These are phyloP conservation scores for Abrus pulchellus DNA, from an alignment of 306 rosid genomes.

Conservation along the genomic window DNA sequence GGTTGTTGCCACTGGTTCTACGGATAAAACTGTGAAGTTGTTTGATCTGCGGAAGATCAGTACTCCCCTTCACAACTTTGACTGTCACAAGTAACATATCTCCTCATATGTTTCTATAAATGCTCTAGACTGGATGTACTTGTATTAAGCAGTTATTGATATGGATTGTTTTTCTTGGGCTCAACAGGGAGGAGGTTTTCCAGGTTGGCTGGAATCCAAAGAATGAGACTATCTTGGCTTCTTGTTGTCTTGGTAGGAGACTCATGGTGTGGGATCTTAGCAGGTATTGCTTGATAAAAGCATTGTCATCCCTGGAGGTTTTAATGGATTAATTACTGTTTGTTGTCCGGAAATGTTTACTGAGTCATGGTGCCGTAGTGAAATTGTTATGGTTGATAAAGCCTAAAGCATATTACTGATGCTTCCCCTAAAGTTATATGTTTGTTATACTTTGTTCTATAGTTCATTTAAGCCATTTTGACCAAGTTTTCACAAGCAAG, in stretches of 20 bases:
- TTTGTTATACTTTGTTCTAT: neutral
- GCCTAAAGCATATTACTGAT: neutral
- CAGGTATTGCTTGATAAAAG: slow-evolving; percentile 69
- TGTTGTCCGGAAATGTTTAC: slow-evolving; percentile 22
- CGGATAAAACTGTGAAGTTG: slow-evolving; percentile 95
- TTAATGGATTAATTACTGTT: neutral
- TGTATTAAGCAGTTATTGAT: slow-evolving; percentile 32
- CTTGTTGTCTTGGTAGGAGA: slow-evolving; percentile 97
- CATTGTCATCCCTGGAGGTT: slow-evolving; percentile 19
- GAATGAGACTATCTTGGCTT: slow-evolving; percentile 94
- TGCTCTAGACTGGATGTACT: slow-evolving; percentile 17
- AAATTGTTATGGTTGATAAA: slow-evolving; percentile 28
- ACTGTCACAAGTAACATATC: slow-evolving; percentile 83
- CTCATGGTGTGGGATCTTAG: slow-evolving; percentile 99
- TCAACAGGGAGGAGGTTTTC: slow-evolving; percentile 95
- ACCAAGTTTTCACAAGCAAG: neutral
- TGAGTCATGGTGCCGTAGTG: slow-evolving; percentile 10
- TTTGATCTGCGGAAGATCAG: slow-evolving; percentile 92
- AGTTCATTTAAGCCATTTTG: neutral
- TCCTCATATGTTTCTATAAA: slow-evolving; percentile 35
- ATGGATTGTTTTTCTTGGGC: slow-evolving; percentile 34
- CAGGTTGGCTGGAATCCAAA: slow-evolving; percentile 99
- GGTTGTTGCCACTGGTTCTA: slow-evolving; percentile 99
- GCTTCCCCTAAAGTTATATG: neutral
- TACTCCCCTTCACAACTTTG: slow-evolving; percentile 85